Base-by-base conservation (phyloP, 2,329 filamentous ascomycete genomes). In the Nothophaeocryptopus gaeumannii region DNA sequence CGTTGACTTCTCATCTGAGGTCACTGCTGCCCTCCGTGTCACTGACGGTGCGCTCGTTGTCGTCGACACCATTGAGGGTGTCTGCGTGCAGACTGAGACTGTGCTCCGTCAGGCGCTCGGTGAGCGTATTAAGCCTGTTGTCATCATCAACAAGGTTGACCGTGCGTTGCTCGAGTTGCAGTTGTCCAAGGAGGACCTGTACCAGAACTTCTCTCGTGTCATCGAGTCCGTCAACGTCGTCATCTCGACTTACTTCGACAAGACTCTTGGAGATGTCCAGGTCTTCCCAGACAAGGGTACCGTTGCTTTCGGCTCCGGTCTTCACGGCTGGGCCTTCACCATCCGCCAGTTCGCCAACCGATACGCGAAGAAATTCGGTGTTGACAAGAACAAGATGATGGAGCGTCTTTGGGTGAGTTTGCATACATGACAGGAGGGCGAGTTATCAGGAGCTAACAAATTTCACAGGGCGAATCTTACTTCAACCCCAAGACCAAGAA, bases 401-500 rank as follows among this genome's bases (percentile, higher is more conserved):
- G 89, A 96, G 82, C 90, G 93, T 86, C 89, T 99, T 66, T 99
- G 93, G 93, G 85, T 89, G 77, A 75, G 83, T 69, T 56, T 11
- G 8, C 8, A 45, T 33, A 37, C 8, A n/a, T n/a, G 13, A 5
- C 0, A 7, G 20, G 20, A 26, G 7, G 15, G 13, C 13, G n/a
- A 5, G 20, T 16, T 13, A 48, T 26, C 9, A 49, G 40, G n/a
- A 10, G 39, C 59, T 63, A 45, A 64, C 55, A 51, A n/a, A 7
- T 26, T 16, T 36, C 16, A 26, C 46, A 81, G 78, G 93, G 93
- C 65, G 93, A 99, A 85, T 96, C 90, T 84, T 99, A 83, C 85
- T 99, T 99, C 88, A 97, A 99, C 84, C 89, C 93, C 67, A 83
- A 89, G 79, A 99, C 93, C 82, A 99, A 97, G 89, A 99, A 99